Percentiles rank a stretch among this genome's conserved stretches.
Evolutionary conservation across 1,284 basidiomycete genomes (phyloP).

Genomic region (Melampsora americana): DNA sequence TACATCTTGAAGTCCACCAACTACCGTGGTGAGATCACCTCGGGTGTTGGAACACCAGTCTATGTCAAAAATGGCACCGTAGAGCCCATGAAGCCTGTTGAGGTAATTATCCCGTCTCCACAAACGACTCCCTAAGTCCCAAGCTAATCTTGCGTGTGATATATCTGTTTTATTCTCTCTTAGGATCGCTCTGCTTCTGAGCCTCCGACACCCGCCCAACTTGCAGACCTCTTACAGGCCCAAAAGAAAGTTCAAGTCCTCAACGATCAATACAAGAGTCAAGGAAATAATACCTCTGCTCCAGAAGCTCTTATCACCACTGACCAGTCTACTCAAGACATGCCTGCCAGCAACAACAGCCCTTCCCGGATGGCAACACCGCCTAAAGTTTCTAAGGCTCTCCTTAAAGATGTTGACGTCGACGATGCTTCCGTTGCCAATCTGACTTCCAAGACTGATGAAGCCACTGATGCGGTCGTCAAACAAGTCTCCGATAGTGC

Average conservation of each 20-base stretch:
- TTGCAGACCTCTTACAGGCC: neutral
- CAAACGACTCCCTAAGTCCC: neutral
- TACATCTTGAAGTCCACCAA: slow-evolving; percentile 31
- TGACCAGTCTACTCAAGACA: neutral
- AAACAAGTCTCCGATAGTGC: neutral
- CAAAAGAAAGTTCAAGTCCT: neutral
- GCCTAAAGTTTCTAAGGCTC: neutral
- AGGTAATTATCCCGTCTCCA: neutral
- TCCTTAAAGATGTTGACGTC: neutral
- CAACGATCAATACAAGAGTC: neutral
- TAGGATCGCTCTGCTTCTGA: neutral
- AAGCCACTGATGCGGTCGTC: neutral
- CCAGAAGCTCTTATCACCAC: neutral
- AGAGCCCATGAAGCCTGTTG: neutral
- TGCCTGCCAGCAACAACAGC: neutral
- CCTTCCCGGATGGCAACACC: neutral
- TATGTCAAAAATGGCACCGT: slow-evolving; percentile 32
- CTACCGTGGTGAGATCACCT: slow-evolving; percentile 9
- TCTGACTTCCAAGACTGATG: slow-evolving; percentile 1
- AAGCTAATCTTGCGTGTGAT: neutral
- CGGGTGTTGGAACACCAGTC: slow-evolving; percentile 22
- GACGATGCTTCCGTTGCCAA: neutral
- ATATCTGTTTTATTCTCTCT: neutral
- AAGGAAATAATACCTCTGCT: too few species aligned
- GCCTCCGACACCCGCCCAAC: neutral